Evolutionary conservation across 2,329 filamentous ascomycete species (phyloP), one percentile per base, ranked within the genome.

Genomic region (Aspergillus felis): DNA sequence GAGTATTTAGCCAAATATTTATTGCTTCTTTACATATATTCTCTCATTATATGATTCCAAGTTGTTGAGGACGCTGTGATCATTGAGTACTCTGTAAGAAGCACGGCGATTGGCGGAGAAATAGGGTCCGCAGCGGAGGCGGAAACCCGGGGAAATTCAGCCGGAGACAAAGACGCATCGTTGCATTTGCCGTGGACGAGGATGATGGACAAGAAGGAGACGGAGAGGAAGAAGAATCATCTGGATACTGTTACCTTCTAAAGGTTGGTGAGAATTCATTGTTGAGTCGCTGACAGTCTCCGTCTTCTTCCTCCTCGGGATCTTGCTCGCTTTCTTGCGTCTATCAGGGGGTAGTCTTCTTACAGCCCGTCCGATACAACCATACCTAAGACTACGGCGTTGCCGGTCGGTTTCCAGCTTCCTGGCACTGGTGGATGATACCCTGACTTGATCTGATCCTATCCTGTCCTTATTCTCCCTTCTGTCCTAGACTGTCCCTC

Each of bases 81-180:
- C 22, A 44, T 22, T 25, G 24, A 25, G 29, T 32, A 32, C 29
- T 4, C 29, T 5, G 1, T 35, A 4, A 5, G 12, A 6, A 20
- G 1, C 3, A 12, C 9, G 14, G 6, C 70, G 59, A 73, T 73
- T 73, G 70, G 70, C 66, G 70, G 70, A 73, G 64, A 66, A 73
- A 71, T 62, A 47, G 51, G 54, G 56, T 60, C 68, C 68, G 64
- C 54, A 51, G 58, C 52, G 58, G 55, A 60, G 60, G 54, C 50
- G 53, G 55, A 56, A 59, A 56, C 49, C 57, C 59, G 64, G 64
- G 64, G 63, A 66, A 66, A 65, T 65, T 65, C 57, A 54, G 50
- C 62, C 59, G 57, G 32, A 32, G 29, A 32, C 10, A 14, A 12
- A 12, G 28, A 29, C 9, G 28, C 28, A 35, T 35, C 5, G 32